A percentile compares a stretch with the other conserved stretches of the same genome.
Evolutionary conservation across 2,329 filamentous ascomycete genomes (phyloP).

Genomic region (Dothistroma septosporum): DNA sequence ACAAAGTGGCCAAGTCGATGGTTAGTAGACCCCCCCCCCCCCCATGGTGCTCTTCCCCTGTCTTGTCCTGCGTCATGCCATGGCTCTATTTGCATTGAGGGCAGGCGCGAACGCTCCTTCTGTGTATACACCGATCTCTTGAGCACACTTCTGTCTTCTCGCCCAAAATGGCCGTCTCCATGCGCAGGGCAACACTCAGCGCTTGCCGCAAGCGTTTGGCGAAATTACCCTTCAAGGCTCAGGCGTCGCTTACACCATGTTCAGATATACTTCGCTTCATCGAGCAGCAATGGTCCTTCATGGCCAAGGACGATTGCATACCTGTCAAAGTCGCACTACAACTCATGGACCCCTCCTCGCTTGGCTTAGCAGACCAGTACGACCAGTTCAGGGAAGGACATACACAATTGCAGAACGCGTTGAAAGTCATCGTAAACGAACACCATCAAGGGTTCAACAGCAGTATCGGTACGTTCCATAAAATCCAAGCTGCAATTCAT

Average conservation of each 20-base stretch:
- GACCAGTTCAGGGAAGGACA: slow-evolving; percentile 79
- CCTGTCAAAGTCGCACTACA: slow-evolving; percentile 94
- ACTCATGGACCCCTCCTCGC: slow-evolving; percentile 86
- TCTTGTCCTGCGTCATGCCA: neutral
- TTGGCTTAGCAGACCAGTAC: slow-evolving; percentile 86
- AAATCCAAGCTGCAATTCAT: slow-evolving; percentile 91
- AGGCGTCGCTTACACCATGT: slow-evolving; percentile 3
- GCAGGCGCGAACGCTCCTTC: neutral
- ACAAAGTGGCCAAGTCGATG: slow-evolving; percentile 43
- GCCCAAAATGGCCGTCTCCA: neutral
- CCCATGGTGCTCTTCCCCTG: neutral
- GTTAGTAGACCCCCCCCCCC: slow-evolving; percentile 26
- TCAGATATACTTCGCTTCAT: slow-evolving; percentile 72
- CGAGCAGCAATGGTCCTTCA: slow-evolving; percentile 82
- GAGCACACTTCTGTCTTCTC: neutral
- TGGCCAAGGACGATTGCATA: slow-evolving; percentile 83
- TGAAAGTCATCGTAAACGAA: slow-evolving; percentile 95
- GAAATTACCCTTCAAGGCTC: neutral
- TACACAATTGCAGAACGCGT: slow-evolving; percentile 80
- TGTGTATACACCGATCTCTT: neutral
- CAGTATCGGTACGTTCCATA: slow-evolving; percentile 97
- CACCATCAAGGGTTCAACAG: slow-evolving; percentile 99
- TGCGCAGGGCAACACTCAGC: neutral
- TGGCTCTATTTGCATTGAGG: neutral
- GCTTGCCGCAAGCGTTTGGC: neutral